Base-by-base conservation (phyloP, 2,329 filamentous ascomycete genomes). In the Ambrosiella beaveri region DNA sequence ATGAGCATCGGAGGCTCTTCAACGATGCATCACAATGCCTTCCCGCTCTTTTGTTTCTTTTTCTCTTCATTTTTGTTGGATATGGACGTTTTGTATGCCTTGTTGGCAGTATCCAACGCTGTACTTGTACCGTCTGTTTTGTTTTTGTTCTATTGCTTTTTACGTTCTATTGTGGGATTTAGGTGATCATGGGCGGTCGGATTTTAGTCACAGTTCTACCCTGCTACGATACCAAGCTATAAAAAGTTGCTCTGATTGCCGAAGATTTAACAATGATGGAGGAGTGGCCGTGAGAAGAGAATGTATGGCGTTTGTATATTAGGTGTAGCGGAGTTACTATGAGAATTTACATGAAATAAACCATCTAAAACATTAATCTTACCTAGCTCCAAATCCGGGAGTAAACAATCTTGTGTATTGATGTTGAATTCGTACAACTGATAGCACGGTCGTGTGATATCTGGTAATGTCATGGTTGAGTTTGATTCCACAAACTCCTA, bases 181-280 rank as follows among this genome's bases (percentile, higher is more conserved):
- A 47, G 45, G 54, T 49, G 53, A 52, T 19, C 47, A 36, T 54
- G 53, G 57, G 38, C 45, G 45, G 57, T 59, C 47, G 45, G 44
- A 57, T 57, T 47, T 47, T 54, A 57, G 50, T 60, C 57, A 40
- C 40, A 41, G 36, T 56, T 45, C 50, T 45, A 39, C 27, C 49
- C 11, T 57, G 55, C 45, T 36, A 57, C 37, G 58, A 60, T 57
- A 57, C 57, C 13, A 8, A 7, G 38, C 13, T 54, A 36, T 57
- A 37, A 37, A 4, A 54, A 41, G 7, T 41, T 40, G 52, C 37
- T 54, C 9, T 54, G 38, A 41, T 27, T 17, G 52, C 11, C 11
- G 36, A 15, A 39, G 13, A 45, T 27, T 35, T 50, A 27, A 41
- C 17, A 36, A 39, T 17, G 15, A 50, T 8, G 7, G 36, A 17